Evolutionary conservation across 2,329 filamentous ascomycete species (phyloP).

Genomic region (Elsinoe arachidis): DNA sequence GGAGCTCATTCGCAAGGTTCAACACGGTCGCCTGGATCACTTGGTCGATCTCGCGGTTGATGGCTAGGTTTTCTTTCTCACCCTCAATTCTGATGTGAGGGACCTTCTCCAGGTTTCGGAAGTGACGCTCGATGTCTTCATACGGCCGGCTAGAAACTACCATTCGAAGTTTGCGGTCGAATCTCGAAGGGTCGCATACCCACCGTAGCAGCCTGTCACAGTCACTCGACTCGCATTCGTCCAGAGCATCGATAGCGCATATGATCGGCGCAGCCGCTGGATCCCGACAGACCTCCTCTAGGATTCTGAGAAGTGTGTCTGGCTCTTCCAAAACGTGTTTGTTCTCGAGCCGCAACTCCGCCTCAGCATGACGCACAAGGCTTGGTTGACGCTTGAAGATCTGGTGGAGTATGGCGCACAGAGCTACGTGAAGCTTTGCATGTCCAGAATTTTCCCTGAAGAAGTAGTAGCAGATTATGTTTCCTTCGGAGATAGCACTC

Average conservation of each 20-base stretch:
- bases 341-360: conserved; percentile 20
- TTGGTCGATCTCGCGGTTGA: conserved; percentile 10
- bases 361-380: conserved; percentile 20
- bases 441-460: conserved; percentile 32
- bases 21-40: background rate
- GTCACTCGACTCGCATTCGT: conserved; percentile 20
- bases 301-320: conserved; percentile 17
- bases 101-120: background rate
- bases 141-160: conserved; percentile 17
- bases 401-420: conserved; percentile 33
- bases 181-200: conserved; percentile 11
- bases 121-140: conserved; percentile 8
- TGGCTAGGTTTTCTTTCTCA: conserved; percentile 16
- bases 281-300: conserved; percentile 14
- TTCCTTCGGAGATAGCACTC: too few relatives aligned
- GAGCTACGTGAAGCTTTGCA: conserved; percentile 22
- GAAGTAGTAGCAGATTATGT: conserved; percentile 20
- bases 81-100: conserved; percentile 11
- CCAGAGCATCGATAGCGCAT: conserved; percentile 23
- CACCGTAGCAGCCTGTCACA: conserved; percentile 19
- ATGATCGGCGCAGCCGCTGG: conserved; percentile 11
- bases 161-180: background rate
- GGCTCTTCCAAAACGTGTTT: conserved; percentile 17
- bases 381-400: conserved; percentile 24
- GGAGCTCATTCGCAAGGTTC: background rate